A percentile compares a stretch with the other conserved stretches of the same genome.
Conservation (phyloP, 2,329 filamentous ascomycete species). For the Alternaria sp. region DNA sequence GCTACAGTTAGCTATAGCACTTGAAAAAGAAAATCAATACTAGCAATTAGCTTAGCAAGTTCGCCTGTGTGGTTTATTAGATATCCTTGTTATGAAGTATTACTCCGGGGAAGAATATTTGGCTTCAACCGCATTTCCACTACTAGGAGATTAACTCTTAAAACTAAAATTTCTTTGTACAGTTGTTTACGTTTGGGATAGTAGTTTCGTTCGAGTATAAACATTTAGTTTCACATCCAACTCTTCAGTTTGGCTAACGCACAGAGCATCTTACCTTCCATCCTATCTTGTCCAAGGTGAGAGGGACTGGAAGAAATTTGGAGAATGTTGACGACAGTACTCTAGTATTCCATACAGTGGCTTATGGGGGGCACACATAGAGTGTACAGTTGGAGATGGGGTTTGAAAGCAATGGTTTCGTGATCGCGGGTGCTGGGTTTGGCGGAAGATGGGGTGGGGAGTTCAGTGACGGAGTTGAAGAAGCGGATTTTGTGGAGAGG, state of each 20-base stretch:
- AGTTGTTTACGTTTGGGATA: no score
- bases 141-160: no score
- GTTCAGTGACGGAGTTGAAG: constrained; percentile 11
- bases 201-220: no score
- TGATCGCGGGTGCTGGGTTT: neutral
- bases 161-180: no score
- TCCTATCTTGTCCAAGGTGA: neutral
- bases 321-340: neutral
- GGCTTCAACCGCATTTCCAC: no score
- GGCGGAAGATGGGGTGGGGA: neutral
- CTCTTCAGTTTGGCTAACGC: neutral
- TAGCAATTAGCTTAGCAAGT: no score
- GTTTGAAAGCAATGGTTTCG: neutral
- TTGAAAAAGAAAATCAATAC: no score
- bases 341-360: accelerated
- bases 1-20: no score
- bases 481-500: constrained; percentile 16
- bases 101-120: no score
- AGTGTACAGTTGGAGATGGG: neutral
- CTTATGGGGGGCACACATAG: neutral
- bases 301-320: neutral
- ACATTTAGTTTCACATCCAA: neutral
- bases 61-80: no score
- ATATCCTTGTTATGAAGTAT: no score
- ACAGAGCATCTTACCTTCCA: neutral